Conservation (phyloP, 768 basidiomycete species). For the Suillus placidus region DNA sequence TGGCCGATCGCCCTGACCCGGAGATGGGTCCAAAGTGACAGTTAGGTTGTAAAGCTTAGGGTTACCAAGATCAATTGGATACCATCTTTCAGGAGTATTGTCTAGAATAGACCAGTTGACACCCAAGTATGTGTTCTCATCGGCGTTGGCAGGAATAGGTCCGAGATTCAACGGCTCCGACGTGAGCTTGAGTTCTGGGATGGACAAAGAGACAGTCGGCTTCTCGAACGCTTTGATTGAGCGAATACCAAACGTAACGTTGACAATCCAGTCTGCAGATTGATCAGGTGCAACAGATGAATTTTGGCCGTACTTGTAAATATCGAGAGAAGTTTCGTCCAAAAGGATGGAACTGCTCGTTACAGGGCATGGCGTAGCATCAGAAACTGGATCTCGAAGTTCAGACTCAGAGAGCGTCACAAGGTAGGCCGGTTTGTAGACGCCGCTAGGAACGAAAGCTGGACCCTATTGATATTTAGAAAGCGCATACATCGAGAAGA, state of each 20-base stretch:
- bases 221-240: constrained; percentile 39
- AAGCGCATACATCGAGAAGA: background rate
- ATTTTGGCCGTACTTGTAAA: constrained; percentile 54
- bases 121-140: constrained; percentile 42
- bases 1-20: constrained; percentile 9
- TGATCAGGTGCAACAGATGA: constrained; percentile 47
- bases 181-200: constrained; percentile 49
- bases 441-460: constrained; percentile 57
- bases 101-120: constrained; percentile 51
- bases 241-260: constrained; percentile 52
- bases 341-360: constrained; percentile 41
- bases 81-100: constrained; percentile 52
- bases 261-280: constrained; percentile 56
- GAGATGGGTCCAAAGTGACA: constrained; percentile 38
- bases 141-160: constrained; percentile 23
- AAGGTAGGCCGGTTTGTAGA: constrained; percentile 58
- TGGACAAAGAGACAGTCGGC: constrained; percentile 44
- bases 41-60: constrained; percentile 58
- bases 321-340: constrained; percentile 56
- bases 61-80: constrained; percentile 54
- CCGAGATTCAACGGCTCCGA: constrained; percentile 34
- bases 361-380: constrained; percentile 27
- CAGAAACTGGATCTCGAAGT: constrained; percentile 23
- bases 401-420: constrained; percentile 40
- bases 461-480: constrained; percentile 43